Evolutionary conservation across 164 flowering plant genomes (phyloP).

Genomic region (Umbilicus rupestris): DNA sequence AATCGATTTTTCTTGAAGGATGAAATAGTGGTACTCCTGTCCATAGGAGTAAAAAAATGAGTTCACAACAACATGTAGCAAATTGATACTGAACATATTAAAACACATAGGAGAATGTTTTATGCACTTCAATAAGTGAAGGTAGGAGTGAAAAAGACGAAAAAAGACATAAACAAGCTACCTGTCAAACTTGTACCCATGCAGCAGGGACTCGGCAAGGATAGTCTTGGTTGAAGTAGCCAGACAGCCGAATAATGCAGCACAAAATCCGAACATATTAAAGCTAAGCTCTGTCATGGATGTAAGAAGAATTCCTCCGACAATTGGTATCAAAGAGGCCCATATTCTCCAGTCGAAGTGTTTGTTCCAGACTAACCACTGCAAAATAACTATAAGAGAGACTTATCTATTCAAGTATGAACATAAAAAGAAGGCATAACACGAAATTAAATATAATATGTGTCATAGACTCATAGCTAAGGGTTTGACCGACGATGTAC

Average conservation of each 20-base stretch:
- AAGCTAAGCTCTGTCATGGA: constrained; percentile 92
- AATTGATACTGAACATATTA: too few relatives aligned
- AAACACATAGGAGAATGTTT: too few relatives aligned
- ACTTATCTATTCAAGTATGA: not conserved
- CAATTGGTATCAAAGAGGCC: constrained; percentile 88
- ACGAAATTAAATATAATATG: too few relatives aligned
- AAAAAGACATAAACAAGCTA: constrained; percentile 16
- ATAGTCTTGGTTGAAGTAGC: constrained; percentile 98
- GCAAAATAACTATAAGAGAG: constrained; percentile 58
- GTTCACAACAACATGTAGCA: too few relatives aligned
- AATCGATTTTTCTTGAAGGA: too few relatives aligned
- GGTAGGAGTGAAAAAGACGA: not conserved
- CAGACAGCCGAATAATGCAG: constrained; percentile 86
- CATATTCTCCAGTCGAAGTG: constrained; percentile 86
- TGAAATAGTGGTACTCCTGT: too few relatives aligned
- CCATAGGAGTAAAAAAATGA: too few relatives aligned
- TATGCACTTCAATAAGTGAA: not conserved
- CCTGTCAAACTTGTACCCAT: constrained; percentile 98
- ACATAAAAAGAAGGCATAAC: not conserved
- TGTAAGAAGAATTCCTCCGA: constrained; percentile 93
- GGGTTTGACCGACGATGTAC: not conserved
- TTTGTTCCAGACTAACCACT: constrained; percentile 93
- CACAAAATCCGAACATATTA: constrained; percentile 80
- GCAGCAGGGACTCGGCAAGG: constrained; percentile 87
- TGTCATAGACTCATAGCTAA: not conserved